These are phyloP conservation scores for Leucocoprinus leucothites DNA, from an alignment of 768 basidiomycete species.

Conservation along the genomic window DNA sequence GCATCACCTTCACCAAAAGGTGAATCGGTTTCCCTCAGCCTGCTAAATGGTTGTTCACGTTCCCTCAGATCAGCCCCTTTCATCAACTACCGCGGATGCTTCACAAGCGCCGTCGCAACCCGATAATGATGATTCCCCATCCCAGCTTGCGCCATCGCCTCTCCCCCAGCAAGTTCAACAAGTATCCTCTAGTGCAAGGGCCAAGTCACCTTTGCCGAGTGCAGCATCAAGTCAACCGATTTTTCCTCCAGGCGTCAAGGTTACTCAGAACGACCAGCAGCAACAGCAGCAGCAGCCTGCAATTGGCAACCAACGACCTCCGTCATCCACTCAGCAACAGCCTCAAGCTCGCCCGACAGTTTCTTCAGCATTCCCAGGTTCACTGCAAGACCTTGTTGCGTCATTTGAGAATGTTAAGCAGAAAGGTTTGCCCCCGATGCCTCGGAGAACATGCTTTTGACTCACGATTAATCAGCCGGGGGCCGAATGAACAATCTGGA, in stretches of 20 bases:
- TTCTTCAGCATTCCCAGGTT: conserved; percentile 69
- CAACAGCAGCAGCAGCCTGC: conserved; percentile 20
- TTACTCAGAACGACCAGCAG: conserved; percentile 42
- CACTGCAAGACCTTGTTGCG: conserved; percentile 86
- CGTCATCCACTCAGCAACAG: conserved; percentile 46
- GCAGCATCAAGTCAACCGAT: conserved; percentile 52
- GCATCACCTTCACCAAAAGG: conserved; percentile 42
- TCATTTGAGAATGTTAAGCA: conserved; percentile 97
- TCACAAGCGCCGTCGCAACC: conserved; percentile 6
- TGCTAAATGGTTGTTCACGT: conserved; percentile 5
- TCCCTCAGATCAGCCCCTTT: conserved; percentile 27
- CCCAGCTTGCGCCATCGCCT: conserved; percentile 34
- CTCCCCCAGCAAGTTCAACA: conserved; percentile 42
- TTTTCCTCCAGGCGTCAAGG: conserved; percentile 71
- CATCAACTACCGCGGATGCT: neutral
- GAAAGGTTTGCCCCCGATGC: conserved; percentile 60
- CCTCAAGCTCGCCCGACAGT: conserved; percentile 21
- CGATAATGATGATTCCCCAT: conserved; percentile 15
- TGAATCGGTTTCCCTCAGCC: conserved; percentile 20
- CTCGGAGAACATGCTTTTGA: neutral
- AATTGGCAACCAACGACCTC: conserved; percentile 46
- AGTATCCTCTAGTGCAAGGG: conserved; percentile 18
- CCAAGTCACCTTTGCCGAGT: conserved; percentile 33
- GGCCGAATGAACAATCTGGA: conserved; percentile 84
- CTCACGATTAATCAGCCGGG: conserved; percentile 42